Base-by-base conservation (phyloP, 2,329 filamentous ascomycete species). In the Epichloe elymi region DNA sequence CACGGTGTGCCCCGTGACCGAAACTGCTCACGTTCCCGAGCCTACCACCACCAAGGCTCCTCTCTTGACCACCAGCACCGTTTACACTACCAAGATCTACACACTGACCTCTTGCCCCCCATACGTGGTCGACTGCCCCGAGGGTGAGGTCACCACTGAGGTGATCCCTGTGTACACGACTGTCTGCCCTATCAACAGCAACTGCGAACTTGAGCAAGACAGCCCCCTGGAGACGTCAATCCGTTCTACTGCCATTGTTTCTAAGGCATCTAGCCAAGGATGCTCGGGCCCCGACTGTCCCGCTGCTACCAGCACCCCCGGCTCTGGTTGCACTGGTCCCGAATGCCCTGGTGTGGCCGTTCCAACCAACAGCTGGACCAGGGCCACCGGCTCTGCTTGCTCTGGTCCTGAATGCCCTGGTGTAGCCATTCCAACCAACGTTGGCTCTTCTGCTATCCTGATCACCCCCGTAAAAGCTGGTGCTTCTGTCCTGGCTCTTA, bases 41-140 rank as follows among this genome's bases (percentile, higher is more conserved):
- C 51, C 57, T 26, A 53, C 51, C 6, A 47, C 43, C 20, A 46
- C 50, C 4, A 20, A 46, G 39, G 35, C n/a, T 46, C 50, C 47
- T n/a, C 37, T 11, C 17, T 19, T 49, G 46, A 51, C 51, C 15
- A 51, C 48, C 26, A 51, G 23, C 48, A 65, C 65, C 33, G 59
- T 68, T 38, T 66, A 63, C 59, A 61, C 58, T 47, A 67, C 62
- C 39, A 57, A 53, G 20, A 57, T 74, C 56, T 68, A 72, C 55
- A 79, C 75, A 59, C 68, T 78, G 64, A 79, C 73, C 58, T 42
- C 54, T 43, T 80, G 77, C 65, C 70, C 68, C 68, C 67, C 75
- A 15, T 58, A 60, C 12, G 60, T 67, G 15, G 60, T 61, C 33
- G 56, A 66, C 61, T 69, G 66, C 58, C 63, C 65, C 4, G 59